Base-by-base conservation (phyloP, 164 flowering plant species). In the Annona squamosa region DNA sequence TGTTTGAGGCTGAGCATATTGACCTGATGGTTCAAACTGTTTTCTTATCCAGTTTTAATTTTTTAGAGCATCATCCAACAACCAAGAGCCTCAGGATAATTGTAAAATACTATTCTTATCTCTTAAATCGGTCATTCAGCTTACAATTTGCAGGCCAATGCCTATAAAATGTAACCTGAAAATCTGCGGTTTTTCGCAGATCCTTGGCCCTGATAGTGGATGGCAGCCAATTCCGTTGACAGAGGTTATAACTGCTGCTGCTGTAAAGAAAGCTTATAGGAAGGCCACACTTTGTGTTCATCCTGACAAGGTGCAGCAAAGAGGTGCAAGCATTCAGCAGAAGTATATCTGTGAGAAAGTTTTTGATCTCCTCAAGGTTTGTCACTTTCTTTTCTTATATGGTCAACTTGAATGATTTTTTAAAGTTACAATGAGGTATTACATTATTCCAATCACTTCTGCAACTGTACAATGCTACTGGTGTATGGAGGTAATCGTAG, bases 301-400 rank as follows among this genome's bases (percentile, higher is more conserved):
- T 79, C 97, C 97, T 59, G 98, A 94, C 81, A 92, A 92, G 82
- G 77, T 94, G 76, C 98, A 94, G 80, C 98, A 94, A 66, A 90
- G 94, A 4, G 92, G 98, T 73, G 97, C 97, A 9, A 91, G 81
- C 84, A 85, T 90, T 77, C 93, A 85, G 72, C 97, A 92, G 76
- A 94, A 92, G 83, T 90, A 94, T 82, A 86, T 85, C 63, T 92
- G 95, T 48, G 98, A 91, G 82, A 92, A 94, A 80, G 98, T 94
- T 74, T 94, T 94, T 79, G 97, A 94, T 89, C 95, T 94, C 79
- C 82, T 94, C 16, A 87, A 94, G 98, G 98, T 92, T 9, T 26
- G 83, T 66, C 43, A 46, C 68, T 66, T 10, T n/a, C 68, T 66
- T 66, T 66, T 13, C 46, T 66, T 37, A 63, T 63, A 63, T 63